Base-by-base conservation (phyloP, 129 eudicot genomes). In the Flaveria trinervia region DNA sequence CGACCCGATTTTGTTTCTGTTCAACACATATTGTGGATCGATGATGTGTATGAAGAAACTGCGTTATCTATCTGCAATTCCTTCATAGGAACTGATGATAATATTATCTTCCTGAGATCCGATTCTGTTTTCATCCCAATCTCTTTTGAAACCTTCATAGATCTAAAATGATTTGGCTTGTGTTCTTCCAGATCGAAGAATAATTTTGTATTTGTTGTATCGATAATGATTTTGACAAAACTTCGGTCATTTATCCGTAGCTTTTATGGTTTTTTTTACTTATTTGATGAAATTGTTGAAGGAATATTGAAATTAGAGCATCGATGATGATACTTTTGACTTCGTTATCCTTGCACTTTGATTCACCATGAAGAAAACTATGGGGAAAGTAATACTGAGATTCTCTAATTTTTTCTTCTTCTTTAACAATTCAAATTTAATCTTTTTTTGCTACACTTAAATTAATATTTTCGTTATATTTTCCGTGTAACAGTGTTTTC, bases 281-380 rank as follows among this genome's bases (percentile, higher is more conserved):
- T 36, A 5, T 33, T 36, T 1, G n/a, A 11, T 66, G 41, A 51
- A 66, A 33, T 67, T 77, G 67, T 7, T 22, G n/a, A 14, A 61
- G 67, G 41, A 61, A 15, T 8, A 48, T 28, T 72, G 78, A 62
- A 65, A 26, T 65, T 49, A 41, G 26, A 16, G 79, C 73, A 75
- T 65, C 84, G 16, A 48, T 84, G 84, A 84, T 80, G 84, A 84
- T 50, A 26, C 51, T 9, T 3, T 1, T 20, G 18, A 72, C 22
- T 71, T 84, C 45, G 88, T 85, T 79, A 85, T 85, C 83, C 83
- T 85, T 85, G 85, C 88, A 85, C 88, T 81, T 67, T 81, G 85
- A 78, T 74, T 74, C 25, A 41, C 23, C 70, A 52, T 81, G 85
- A 81, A 85, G 88, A 81, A 70, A 81, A 64, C 65, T 9, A 71